Evolutionary conservation across 106 monocot species (phyloP).

Genomic region (Hemerocallis citrina): DNA sequence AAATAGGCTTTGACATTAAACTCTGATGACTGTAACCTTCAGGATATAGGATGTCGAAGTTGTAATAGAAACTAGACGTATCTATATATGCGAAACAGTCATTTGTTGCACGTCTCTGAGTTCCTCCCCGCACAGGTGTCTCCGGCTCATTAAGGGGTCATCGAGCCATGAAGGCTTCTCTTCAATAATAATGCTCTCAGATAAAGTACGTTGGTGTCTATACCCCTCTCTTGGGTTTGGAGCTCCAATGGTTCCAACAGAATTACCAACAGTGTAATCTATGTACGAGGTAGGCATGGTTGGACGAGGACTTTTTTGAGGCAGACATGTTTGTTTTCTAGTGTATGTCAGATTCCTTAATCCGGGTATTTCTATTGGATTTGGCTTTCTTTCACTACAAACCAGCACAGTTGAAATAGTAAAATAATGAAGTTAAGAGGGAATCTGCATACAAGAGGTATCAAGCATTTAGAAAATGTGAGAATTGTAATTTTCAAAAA

Average conservation of each 20-base stretch:
- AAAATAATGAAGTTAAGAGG: too few species aligned
- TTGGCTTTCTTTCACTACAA: not conserved
- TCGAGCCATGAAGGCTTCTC: constrained; percentile 97
- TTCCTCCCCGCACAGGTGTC: constrained; percentile 37
- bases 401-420: too few species aligned
- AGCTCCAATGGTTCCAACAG: constrained; percentile 20
- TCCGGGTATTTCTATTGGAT: not conserved
- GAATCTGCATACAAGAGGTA: too few species aligned
- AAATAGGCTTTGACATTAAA: constrained; percentile 2
- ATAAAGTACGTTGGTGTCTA: constrained; percentile 72
- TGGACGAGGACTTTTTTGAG: constrained; percentile 42
- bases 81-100: constrained; percentile 72
- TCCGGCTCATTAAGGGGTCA: constrained; percentile 83
- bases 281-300: constrained; percentile 17
- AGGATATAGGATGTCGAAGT: constrained; percentile 17
- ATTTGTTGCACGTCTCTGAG: constrained; percentile 75
- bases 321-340: constrained; percentile 51
- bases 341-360: not conserved
- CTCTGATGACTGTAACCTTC: constrained; percentile 11
- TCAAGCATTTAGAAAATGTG: too few species aligned
- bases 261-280: constrained; percentile 12
- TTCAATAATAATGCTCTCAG: constrained; percentile 76
- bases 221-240: constrained; percentile 22
- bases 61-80: constrained; percentile 10
- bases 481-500: too few species aligned